These are phyloP conservation scores for Wallacemonas collosoma DNA, from an alignment of 208 protist species.

Conservation along the genomic window DNA sequence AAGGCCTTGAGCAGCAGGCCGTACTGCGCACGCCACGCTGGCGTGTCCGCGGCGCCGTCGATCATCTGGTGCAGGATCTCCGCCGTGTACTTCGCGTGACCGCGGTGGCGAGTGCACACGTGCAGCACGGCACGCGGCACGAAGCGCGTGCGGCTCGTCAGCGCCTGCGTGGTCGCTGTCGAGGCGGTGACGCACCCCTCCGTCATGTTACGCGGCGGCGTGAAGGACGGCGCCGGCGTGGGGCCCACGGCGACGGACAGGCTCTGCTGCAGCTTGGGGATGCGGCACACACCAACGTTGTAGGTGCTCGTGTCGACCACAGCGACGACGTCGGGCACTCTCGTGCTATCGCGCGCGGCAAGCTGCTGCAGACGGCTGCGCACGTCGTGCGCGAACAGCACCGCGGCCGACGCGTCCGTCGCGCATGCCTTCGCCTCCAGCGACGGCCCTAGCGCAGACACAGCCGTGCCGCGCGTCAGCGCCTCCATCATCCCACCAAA, in stretches of 20 bases:
- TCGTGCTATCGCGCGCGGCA: not conserved
- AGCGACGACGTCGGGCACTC: conserved; percentile 3
- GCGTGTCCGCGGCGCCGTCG: conserved; percentile 4
- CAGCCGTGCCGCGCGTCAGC: conserved; percentile 1
- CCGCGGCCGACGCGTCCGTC: conserved; percentile 6
- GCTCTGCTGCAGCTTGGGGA: not conserved
- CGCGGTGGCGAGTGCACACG: not conserved
- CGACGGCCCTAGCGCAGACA: not conserved
- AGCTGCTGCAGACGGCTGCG: conserved; percentile 3
- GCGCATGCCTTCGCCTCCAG: not conserved
- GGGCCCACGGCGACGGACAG: conserved; percentile 2
- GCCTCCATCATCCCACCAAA: conserved; percentile 8
- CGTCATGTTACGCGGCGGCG: not conserved
- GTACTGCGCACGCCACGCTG: conserved; percentile 24
- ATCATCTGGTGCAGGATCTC: conserved; percentile 31
- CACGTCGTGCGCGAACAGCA: conserved; percentile 15
- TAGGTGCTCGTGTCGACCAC: conserved; percentile 12
- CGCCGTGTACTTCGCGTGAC: conserved; percentile 8
- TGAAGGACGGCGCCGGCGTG: not conserved
- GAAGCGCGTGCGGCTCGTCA: conserved; percentile 19
- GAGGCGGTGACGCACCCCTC: conserved; percentile 12
- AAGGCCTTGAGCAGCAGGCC: conserved; percentile 22
- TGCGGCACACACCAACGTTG: not conserved
- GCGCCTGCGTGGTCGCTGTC: conserved; percentile 19
- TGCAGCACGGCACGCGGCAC: conserved; percentile 24